Base-by-base conservation (phyloP, 768 basidiomycete species). In the Termitomyces titanicus region DNA sequence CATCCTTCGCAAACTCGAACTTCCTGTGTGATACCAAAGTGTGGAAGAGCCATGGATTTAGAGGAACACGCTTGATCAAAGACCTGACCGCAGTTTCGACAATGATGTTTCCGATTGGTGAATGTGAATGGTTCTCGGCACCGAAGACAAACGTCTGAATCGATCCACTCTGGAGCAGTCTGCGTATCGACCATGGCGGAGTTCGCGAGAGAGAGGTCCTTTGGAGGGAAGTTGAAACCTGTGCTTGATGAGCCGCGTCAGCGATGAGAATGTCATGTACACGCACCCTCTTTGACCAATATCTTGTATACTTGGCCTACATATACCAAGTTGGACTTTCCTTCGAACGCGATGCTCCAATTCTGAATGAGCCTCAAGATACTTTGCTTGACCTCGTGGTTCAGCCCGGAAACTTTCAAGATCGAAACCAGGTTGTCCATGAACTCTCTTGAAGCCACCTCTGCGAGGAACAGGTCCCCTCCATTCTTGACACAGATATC, bases 91-190 rank as follows among this genome's bases (percentile, higher is more conserved):
- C 97, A 99, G 69, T 98, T 98, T 13, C 97, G 85, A 68, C 97
- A 99, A 65, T 99, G 97, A 64, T 99, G 97, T 68, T 98, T 98
- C 48, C 97, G 83, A 67, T 98, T 98, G 29, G 94, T 97, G 68
- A 98, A 94, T 0, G 86, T 83, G 70, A 99, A 99, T 0, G 92
- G 69, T 0, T 89, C 86, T 17, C 97, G 83, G 70, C 97, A 99
- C 18, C 94, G 85, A 55, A 96, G 82, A 68, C 97, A 99, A 15
- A 94, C 83, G 44, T 97, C 93, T 0, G 94, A 94, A 68, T 98
- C 96, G 42, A 93, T 89, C 97, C 97, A 99, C 67, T 96, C 92
- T 2, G 97, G 97, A 0, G 97, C 91, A 0, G 88, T 92, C 63
- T 88, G 82, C 0, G 94, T 94, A 66, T 94, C 90, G 5, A 93